Percentiles rank a stretch among this genome's conserved stretches.
These are phyloP conservation scores for Neonectria hederae DNA, from an alignment of 2,329 filamentous ascomycete species.

Conservation along the genomic window DNA sequence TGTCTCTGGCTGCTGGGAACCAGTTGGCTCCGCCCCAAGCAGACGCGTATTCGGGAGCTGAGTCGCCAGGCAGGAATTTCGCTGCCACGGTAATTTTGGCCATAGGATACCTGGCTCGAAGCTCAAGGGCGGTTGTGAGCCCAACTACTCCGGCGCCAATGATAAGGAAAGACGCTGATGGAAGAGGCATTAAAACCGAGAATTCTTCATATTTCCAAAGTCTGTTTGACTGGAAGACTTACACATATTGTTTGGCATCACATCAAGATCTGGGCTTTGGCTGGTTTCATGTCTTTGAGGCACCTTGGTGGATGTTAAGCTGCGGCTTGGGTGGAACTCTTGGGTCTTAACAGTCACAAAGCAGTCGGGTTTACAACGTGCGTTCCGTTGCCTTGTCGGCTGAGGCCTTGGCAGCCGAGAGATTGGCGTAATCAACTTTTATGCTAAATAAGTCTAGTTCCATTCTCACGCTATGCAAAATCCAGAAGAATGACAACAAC, in stretches of 20 bases:
- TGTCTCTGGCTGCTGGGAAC: conserved; percentile 65
- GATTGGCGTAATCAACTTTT: background rate
- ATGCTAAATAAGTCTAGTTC: no score
- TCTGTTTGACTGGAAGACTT: background rate
- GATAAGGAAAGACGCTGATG: background rate
- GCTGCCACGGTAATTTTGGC: conserved; percentile 69
- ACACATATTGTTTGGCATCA: background rate
- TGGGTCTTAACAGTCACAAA: background rate
- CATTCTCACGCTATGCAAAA: background rate
- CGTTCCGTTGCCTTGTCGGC: background rate
- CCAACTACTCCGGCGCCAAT: conserved; percentile 69
- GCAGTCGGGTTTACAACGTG: background rate
- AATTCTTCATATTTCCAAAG: background rate
- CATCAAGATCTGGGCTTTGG: background rate
- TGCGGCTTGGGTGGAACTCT: background rate
- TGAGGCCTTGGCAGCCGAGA: background rate
- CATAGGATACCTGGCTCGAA: conserved; percentile 59
- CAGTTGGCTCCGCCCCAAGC: conserved; percentile 81
- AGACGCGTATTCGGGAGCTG: conserved; percentile 83
- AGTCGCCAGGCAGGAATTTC: conserved; percentile 87
- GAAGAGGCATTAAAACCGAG: background rate
- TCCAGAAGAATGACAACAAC: background rate
- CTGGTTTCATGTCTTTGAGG: background rate
- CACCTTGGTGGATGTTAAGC: background rate
- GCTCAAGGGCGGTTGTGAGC: conserved; percentile 68